Evolutionary conservation across 2,329 filamentous ascomycete genomes (phyloP), one percentile per base, ranked within the genome.

Genomic region (Sarocladiaceae sp.): DNA sequence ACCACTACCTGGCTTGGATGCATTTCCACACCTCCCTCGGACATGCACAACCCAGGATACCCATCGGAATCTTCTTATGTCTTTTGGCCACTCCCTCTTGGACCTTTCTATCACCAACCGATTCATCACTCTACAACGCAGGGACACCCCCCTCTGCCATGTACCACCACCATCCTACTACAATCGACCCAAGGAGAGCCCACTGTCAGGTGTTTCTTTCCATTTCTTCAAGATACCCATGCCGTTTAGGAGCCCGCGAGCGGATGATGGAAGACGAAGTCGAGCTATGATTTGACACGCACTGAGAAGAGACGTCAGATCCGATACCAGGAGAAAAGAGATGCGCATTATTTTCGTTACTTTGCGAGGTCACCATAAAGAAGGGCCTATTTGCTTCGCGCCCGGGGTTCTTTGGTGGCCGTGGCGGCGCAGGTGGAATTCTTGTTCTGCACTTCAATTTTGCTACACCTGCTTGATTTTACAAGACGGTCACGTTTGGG

Each of bases 301-400:
- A 13, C 10, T 7, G 20, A n/a, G 37, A 16, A 29, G n/a, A 41
- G n/a, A 18, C 29, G 37, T 41, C 37, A 24, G 20, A 41, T 29
- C 37, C 37, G 15, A 41, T 41, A 29, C 37, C 37, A 29, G 19
- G 19, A 24, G 37, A 41, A 27, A 3, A 41, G 37, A 19, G 9
- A 16, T 29, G 37, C 37, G 37, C 24, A 27, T 15, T 41, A 24
- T 41, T 41, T 41, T 41, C 26, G n/a, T n/a, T n/a, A n/a, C n/a
- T n/a, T n/a, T n/a, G 4, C 40, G 26, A 43, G 26, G 9, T 33
- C 40, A 43, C 40, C 40, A 43, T 16, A 21, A 43, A 16, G 23
- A 43, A 20, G 40, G 40, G 40, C 40, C 40, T 43, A 43, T 43
- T 33, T 43, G 26, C 39, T 43, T 21, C 40, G 40, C n/a, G 40